Evolutionary conservation across 257 asterid species (phyloP), one percentile per base, ranked within the genome.

Genomic region (Petunia secreta): DNA sequence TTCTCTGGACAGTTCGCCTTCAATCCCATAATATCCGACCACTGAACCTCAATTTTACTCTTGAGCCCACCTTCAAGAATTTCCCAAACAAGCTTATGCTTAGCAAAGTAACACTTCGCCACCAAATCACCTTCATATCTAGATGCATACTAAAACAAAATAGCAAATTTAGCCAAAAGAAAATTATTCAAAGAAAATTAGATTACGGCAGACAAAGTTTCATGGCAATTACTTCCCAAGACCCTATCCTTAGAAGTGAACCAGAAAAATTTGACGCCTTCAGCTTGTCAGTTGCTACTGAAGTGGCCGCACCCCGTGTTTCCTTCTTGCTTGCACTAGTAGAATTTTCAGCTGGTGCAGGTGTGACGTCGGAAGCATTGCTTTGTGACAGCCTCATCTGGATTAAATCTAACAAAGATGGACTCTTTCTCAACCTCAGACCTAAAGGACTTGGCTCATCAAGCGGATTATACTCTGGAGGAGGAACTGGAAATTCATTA

Each of bases 1-100:
- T 85, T 65, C 77, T 89, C 94, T 36, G 97, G 90, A 80, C 87
- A 86, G 13, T 89, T 86, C 82, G 97, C 98, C 83, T 88, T 93
- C 75, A 95, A 82, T 62, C 88, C 94, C 81, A 79, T 85, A 80
- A 91, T 95, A 84, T 93, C 95, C 41, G 92, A 87, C 98, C 98
- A 93, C 85, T 91, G 96, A 81, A 94, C 91, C 86, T 94, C 98
- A 77, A 94, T 85, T 89, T 93, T 91, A 84, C 89, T 90, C 95
- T 94, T 94, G 83, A 94, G 89, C 63, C 96, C 95, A 71, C 90
- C 91, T 54, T 91, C 92, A 79, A 95, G 97, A 85, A 95, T 90
- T 85, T 95, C 98, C 98, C 98, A 93, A 36, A 95, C 98, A 80
- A 95, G 93, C 78, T 93, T 93, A 71, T 92, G 96, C 89, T 93